Conservation (phyloP, 2,329 filamentous ascomycete species). For the Periconia sp. region DNA sequence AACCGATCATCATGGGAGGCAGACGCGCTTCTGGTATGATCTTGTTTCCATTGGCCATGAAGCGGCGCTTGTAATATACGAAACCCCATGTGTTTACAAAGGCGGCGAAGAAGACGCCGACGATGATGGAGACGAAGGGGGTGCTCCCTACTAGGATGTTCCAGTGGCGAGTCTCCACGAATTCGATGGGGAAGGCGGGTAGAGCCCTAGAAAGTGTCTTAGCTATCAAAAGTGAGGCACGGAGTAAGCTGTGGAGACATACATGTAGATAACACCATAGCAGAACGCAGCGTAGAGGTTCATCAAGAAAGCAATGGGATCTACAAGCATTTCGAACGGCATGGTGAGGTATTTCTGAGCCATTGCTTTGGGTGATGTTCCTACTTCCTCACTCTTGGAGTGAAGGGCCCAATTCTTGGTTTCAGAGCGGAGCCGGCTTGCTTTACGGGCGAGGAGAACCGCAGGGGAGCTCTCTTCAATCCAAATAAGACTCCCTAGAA, state of each 20-base stretch:
- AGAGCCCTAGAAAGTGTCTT: constrained; percentile 25
- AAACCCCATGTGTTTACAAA: constrained; percentile 66
- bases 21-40: constrained; percentile 64
- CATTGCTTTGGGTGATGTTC: constrained; percentile 65
- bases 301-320: constrained; percentile 72
- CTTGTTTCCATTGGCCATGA: constrained; percentile 47
- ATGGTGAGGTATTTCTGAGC: constrained; percentile 68
- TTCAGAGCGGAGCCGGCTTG: constrained; percentile 55
- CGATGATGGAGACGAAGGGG: constrained; percentile 66
- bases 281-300: constrained; percentile 70
- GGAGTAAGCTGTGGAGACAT: not conserved
- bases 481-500: constrained; percentile 55
- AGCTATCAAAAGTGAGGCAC: not conserved
- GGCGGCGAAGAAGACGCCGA: constrained; percentile 65
- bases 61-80: constrained; percentile 63
- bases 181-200: constrained; percentile 71
- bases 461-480: constrained; percentile 61
- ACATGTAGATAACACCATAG: constrained; percentile 67
- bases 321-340: constrained; percentile 68
- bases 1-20: constrained; percentile 68
- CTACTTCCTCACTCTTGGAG: constrained; percentile 56
- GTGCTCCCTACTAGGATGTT: constrained; percentile 59
- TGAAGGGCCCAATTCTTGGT: constrained; percentile 50
- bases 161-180: constrained; percentile 67
- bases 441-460: constrained; percentile 59